Evolutionary conservation across 2,329 filamentous ascomycete species (phyloP), one percentile per base, ranked within the genome.

Genomic region (Xenoacremonium recifei): DNA sequence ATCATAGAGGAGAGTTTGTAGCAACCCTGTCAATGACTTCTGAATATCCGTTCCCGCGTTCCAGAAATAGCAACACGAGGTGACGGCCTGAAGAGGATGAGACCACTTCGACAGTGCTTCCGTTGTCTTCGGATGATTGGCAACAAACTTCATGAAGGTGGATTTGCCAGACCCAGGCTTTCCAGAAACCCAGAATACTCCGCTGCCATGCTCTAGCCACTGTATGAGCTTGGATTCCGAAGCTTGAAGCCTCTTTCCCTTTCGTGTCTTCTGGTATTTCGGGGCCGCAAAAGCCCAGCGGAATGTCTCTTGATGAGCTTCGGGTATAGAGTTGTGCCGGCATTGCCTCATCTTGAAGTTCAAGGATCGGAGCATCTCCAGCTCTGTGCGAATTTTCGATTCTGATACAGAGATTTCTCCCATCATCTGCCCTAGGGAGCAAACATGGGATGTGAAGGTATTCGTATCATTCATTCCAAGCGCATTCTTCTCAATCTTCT

Each of bases 161-260:
- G 68, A 71, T 40, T 72, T 72, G 0, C 68, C 69, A 1, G 64
- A 63, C 5, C 69, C 68, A 1, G 67, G 54, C 33, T 71, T 70
- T 2, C 70, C 69, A 6, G 53, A 54, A 7, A 71, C 58, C 54
- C 63, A 64, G 45, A 58, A 68, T 9, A 27, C 13, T 7, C 23
- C 23, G 13, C 9, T 9, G 7, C 23, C 23, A 7, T 7, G 7
- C 23, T 27, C 9, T 7, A 27, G 13, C 23, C 23, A 27, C 9
- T 27, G 9, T 13, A 13, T 9, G 9, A 27, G 13, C 9, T 13
- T 13, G 9, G 23, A 27, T n/a, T n/a, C n/a, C n/a, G n/a, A n/a
- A n/a, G n/a, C n/a, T n/a, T n/a, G n/a, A n/a, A n/a, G n/a, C n/a
- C n/a, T n/a, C n/a, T n/a, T n/a, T n/a, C n/a, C n/a, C n/a, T n/a